Percentiles rank a stretch among this genome's conserved stretches.
These are phyloP conservation scores for Gracilariopsis chorda DNA, from an alignment of 23 red algal species.

Conservation along the genomic window DNA sequence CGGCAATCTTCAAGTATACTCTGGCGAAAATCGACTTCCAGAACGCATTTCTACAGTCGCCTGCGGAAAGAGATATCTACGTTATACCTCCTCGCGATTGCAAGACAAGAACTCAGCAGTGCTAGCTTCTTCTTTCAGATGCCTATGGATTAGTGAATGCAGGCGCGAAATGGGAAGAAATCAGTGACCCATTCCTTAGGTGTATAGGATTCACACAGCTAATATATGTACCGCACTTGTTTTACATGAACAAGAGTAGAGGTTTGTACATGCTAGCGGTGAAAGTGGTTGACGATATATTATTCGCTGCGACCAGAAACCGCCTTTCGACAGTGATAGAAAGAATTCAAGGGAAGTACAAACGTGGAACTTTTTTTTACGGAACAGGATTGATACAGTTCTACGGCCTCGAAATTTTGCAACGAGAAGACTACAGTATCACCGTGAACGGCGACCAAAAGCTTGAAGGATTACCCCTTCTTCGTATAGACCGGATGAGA, in stretches of 20 bases:
- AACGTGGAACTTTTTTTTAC: background rate
- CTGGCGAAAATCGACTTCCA: slow-evolving; percentile 47
- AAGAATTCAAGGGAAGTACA: background rate
- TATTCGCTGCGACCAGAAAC: background rate
- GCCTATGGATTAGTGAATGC: slow-evolving; percentile 16
- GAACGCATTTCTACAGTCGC: slow-evolving; percentile 22
- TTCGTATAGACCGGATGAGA: background rate
- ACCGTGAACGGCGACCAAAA: background rate
- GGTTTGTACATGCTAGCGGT: background rate
- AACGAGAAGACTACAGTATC: background rate
- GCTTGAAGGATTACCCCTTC: background rate
- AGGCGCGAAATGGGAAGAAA: slow-evolving; percentile 33
- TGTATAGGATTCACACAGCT: slow-evolving; percentile 11
- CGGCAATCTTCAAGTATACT: background rate
- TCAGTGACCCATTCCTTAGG: background rate
- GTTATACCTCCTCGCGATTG: slow-evolving; percentile 33
- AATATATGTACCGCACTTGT: slow-evolving; percentile 2
- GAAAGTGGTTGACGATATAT: slow-evolving; percentile 43
- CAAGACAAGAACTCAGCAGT: background rate
- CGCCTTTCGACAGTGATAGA: background rate
- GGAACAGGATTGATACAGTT: background rate
- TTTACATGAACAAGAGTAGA: background rate
- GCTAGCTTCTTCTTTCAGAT: slow-evolving; percentile 27
- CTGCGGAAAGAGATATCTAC: slow-evolving; percentile 20
- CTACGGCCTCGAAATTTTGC: background rate